Evolutionary conservation across 768 basidiomycete genomes (phyloP).

Genomic region (Agrocybe chaxingu): DNA sequence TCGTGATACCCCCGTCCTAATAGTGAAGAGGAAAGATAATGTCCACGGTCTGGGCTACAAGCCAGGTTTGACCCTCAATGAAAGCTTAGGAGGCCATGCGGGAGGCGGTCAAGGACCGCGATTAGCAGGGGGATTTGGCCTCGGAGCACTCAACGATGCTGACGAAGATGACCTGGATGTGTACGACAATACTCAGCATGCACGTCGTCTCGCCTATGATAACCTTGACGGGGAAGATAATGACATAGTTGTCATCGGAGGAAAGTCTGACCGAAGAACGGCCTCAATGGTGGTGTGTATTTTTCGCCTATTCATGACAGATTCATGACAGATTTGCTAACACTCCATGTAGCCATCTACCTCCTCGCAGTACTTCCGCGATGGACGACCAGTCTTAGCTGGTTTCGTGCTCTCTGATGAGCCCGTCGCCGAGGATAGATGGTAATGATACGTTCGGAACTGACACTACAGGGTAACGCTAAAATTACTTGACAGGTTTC

Average conservation of each 20-base stretch:
- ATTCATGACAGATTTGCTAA: not conserved
- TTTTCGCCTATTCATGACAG: not conserved
- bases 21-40: constrained; percentile 69
- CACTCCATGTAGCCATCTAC: constrained; percentile 29
- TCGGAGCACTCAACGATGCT: constrained; percentile 89
- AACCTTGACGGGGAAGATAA: constrained; percentile 62
- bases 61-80: constrained; percentile 60
- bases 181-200: constrained; percentile 52
- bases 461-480: not conserved
- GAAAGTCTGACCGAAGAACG: constrained; percentile 17
- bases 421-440: constrained; percentile 67
- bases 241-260: constrained; percentile 44
- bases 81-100: constrained; percentile 45
- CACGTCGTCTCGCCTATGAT: constrained; percentile 64
- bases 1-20: constrained; percentile 66
- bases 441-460: constrained; percentile 38
- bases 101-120: constrained; percentile 41
- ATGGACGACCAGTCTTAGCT: constrained; percentile 68
- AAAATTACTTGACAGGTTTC: constrained; percentile 55
- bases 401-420: constrained; percentile 74
- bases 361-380: constrained; percentile 50
- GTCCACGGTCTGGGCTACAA: constrained; percentile 79
- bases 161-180: constrained; percentile 91
- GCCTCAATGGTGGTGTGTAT: constrained; percentile 27
- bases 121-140: constrained; percentile 76